Conservation (phyloP, 225 moss, liverwort and hornwort genomes). For the Physcomitrium patens region DNA sequence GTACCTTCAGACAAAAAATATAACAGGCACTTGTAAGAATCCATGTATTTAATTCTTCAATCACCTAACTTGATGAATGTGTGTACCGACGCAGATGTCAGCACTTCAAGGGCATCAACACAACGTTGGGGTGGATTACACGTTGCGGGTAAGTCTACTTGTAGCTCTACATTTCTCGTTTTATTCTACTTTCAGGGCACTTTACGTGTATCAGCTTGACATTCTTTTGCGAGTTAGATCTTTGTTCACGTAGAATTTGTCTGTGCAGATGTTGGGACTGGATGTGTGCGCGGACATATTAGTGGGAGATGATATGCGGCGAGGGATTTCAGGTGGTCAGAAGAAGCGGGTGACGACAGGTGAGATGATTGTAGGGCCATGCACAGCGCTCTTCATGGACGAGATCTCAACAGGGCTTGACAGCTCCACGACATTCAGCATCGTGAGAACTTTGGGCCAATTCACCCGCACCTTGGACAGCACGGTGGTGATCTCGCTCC, state of each 20-base stretch:
- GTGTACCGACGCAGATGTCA: constrained; percentile 53
- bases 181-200: not conserved
- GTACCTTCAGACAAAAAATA: no score
- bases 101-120: constrained; percentile 47
- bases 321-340: constrained; percentile 96
- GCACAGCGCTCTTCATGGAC: constrained; percentile 79
- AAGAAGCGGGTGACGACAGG: constrained; percentile 91
- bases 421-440: constrained; percentile 70
- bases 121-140: constrained; percentile 68
- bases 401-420: constrained; percentile 78
- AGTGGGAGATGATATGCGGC: constrained; percentile 80
- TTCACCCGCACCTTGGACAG: constrained; percentile 51
- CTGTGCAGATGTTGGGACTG: constrained; percentile 72
- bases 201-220: not conserved
- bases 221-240: not conserved
- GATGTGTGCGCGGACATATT: constrained; percentile 84
- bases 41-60: not conserved
- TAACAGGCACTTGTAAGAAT: not conserved
- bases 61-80: not conserved
- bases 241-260: not conserved
- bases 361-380: constrained; percentile 82
- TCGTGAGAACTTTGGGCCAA: constrained; percentile 61
- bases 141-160: constrained; percentile 58
- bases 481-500: constrained; percentile 66
- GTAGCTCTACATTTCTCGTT: not conserved